Percentiles rank a stretch among this genome's conserved stretches.
Conservation (phyloP, 2,329 filamentous ascomycete species). For the Aspergillus sp. region DNA sequence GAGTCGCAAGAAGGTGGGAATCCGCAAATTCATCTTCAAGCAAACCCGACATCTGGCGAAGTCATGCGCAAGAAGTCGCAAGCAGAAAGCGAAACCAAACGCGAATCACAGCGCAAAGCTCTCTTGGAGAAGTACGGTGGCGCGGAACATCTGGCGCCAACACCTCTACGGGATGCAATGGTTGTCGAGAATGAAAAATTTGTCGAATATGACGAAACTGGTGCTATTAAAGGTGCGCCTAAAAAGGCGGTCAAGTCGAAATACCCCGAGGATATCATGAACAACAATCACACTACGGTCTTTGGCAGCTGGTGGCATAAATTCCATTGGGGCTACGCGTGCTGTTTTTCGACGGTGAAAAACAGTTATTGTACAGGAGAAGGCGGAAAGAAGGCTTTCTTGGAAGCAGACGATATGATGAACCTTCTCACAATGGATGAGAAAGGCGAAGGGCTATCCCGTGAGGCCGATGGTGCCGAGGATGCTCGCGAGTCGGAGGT, state of each 20-base stretch:
- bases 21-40: slow-evolving; percentile 80
- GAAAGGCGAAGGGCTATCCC: not conserved
- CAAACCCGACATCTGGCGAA: slow-evolving; percentile 90
- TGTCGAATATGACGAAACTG: slow-evolving; percentile 88
- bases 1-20: slow-evolving; percentile 79
- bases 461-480: no score
- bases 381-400: slow-evolving; percentile 71
- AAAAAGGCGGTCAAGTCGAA: slow-evolving; percentile 75
- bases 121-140: slow-evolving; percentile 77
- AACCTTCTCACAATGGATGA: slow-evolving; percentile 28
- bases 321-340: slow-evolving; percentile 93
- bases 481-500: slow-evolving; percentile 10
- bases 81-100: slow-evolving; percentile 63
- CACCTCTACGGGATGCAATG: slow-evolving; percentile 56
- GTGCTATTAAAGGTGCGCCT: slow-evolving; percentile 78
- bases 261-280: slow-evolving; percentile 77
- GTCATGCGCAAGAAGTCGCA: slow-evolving; percentile 71
- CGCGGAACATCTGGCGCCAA: slow-evolving; percentile 53
- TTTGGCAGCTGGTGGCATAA: slow-evolving; percentile 98
- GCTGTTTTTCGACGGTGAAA: slow-evolving; percentile 87
- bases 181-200: slow-evolving; percentile 77
- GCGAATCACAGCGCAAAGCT: slow-evolving; percentile 58
- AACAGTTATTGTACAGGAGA: slow-evolving; percentile 97
- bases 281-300: slow-evolving; percentile 85
- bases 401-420: slow-evolving; percentile 60